Evolutionary conservation across 371 early-diverging fungal genomes (phyloP).

Genomic region (Zopfochytrium polystomum): DNA sequence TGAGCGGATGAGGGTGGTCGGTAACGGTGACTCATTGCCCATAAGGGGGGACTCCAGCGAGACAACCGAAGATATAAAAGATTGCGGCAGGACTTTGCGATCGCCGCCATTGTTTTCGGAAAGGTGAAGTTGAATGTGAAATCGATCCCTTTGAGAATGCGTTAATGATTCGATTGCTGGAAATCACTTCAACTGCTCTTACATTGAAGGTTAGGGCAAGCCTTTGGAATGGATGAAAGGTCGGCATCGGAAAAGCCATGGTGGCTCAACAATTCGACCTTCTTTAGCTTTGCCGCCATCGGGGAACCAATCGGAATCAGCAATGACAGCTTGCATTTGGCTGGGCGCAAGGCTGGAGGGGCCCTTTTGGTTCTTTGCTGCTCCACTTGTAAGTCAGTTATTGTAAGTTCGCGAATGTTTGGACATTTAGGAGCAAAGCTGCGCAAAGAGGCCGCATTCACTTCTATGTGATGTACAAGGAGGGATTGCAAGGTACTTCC

Average conservation of each 20-base stretch:
- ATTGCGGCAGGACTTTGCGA: slow-evolving; percentile 22
- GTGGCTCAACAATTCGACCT: slow-evolving; percentile 32
- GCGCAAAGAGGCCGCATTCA: slow-evolving; percentile 20
- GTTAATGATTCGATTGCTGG: neutral
- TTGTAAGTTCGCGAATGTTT: slow-evolving; percentile 32
- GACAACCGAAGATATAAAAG: slow-evolving; percentile 38
- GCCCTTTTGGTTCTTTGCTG: neutral
- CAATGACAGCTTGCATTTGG: slow-evolving; percentile 24
- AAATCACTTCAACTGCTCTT: neutral
- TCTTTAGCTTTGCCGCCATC: slow-evolving; percentile 24
- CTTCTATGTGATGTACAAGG: slow-evolving; percentile 35
- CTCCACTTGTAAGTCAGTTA: slow-evolving; percentile 32
- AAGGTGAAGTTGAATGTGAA: slow-evolving; percentile 39
- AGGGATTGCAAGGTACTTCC: slow-evolving; percentile 26
- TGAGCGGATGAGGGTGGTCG: no score
- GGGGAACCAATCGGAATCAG: slow-evolving; percentile 19
- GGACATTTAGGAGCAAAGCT: slow-evolving; percentile 13
- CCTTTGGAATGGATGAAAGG: slow-evolving; percentile 23
- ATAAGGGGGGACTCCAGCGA: slow-evolving; percentile 5
- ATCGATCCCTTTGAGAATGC: slow-evolving; percentile 37
- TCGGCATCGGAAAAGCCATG: slow-evolving; percentile 34
- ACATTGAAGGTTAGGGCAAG: slow-evolving; percentile 31
- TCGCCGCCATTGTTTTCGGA: slow-evolving; percentile 28
- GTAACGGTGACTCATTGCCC: no score
- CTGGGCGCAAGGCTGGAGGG: neutral